Evolutionary conservation across 179 eudicot genomes (phyloP).

Genomic region (Camellia oleifera): DNA sequence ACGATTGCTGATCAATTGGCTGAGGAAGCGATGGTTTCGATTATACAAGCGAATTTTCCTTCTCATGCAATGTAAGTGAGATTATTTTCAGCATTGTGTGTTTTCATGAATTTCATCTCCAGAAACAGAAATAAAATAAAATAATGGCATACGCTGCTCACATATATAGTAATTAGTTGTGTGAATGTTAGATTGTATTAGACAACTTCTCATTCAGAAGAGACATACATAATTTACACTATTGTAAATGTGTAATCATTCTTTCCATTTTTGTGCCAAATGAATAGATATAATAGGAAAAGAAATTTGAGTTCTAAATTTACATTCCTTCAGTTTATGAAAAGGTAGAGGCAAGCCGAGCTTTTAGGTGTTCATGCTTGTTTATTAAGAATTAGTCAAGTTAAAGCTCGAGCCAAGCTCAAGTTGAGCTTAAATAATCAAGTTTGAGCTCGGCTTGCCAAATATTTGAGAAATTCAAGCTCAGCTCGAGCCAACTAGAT

Average conservation of each 20-base stretch:
- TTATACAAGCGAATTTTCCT: slow-evolving; percentile 59
- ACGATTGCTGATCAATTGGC: slow-evolving; percentile 94
- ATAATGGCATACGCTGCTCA: background rate
- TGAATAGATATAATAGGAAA: background rate
- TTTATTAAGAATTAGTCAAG: too few species aligned
- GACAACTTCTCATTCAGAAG: background rate
- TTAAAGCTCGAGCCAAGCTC: too few species aligned
- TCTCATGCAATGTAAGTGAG: slow-evolving; percentile 83
- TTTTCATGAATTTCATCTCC: background rate
- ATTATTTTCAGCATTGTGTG: background rate
- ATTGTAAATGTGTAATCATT: background rate
- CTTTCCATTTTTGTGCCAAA: background rate
- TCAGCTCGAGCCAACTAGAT: too few species aligned
- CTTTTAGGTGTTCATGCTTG: too few species aligned
- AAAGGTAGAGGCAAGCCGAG: background rate
- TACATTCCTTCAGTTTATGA: background rate
- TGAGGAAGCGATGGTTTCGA: slow-evolving; percentile 77
- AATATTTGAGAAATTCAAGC: too few species aligned
- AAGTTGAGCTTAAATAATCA: too few species aligned
- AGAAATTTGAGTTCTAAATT: background rate
- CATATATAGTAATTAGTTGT: background rate
- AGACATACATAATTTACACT: background rate
- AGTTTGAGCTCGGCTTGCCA: too few species aligned
- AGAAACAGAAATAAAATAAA: background rate
- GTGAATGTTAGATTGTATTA: background rate